These are phyloP conservation scores for Linnemannia exigua DNA, from an alignment of 192 early-diverging fungal genomes.

Conservation along the genomic window DNA sequence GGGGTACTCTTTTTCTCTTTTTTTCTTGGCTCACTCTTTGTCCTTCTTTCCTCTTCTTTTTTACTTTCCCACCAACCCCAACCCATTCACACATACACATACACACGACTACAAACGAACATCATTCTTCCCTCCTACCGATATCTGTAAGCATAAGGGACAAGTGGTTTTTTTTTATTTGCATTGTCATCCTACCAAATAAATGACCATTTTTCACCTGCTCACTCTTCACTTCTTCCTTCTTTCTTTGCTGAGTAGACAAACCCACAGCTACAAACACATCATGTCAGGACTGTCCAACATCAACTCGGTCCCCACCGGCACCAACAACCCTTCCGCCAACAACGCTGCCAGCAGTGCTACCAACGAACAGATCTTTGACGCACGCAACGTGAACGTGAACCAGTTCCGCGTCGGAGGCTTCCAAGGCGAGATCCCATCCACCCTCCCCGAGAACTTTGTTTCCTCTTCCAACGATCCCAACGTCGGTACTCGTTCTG, in stretches of 20 bases:
- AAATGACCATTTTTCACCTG: background rate
- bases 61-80: background rate
- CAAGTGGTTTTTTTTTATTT: background rate
- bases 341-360: background rate
- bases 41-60: background rate
- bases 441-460: background rate
- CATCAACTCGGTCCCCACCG: background rate
- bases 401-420: conserved; percentile 39
- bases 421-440: background rate
- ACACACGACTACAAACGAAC: background rate
- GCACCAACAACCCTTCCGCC: background rate
- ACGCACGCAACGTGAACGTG: background rate
- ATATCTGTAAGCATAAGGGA: background rate
- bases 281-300: conserved; percentile 8
- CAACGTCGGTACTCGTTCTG: background rate
- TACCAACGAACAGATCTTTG: background rate
- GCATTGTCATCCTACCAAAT: background rate
- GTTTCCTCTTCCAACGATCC: background rate
- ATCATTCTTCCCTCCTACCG: background rate
- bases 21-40: background rate
- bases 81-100: background rate
- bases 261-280: background rate
- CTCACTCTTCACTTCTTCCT: background rate
- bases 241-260: background rate
- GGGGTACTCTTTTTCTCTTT: background rate